phyloP scores from a whole-genome alignment of 1,139 yeast species.

The Zygoascus sp. region DNA sequence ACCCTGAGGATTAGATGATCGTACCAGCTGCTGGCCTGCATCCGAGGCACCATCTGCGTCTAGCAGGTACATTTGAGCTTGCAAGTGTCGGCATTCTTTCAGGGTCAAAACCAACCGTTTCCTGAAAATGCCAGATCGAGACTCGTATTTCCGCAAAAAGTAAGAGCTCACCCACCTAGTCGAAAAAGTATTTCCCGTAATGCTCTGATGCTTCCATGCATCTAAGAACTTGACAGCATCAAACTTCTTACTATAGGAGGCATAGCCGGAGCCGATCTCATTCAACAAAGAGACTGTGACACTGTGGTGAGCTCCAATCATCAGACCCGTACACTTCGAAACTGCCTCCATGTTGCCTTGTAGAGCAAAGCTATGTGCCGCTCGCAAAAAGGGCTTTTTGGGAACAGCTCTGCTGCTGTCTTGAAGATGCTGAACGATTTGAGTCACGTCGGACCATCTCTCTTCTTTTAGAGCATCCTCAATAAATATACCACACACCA shows the following conservation, averaged over 20 bases:
- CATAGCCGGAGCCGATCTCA: constrained; percentile 9
- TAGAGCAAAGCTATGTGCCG: constrained; percentile 1
- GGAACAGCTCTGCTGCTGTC: not conserved
- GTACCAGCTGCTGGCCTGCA: not conserved
- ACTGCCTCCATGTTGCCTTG: constrained; percentile 13
- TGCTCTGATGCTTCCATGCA: constrained; percentile 4
- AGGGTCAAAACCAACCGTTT: constrained; percentile 3
- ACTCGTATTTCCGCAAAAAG: constrained; percentile 6
- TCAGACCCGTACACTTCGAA: constrained; percentile 11
- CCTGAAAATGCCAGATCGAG: not conserved
- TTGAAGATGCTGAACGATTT: not conserved
- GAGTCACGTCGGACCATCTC: constrained; percentile 12
- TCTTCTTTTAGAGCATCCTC: constrained; percentile 18
- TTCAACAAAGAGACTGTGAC: constrained; percentile 6
- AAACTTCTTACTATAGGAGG: not conserved
- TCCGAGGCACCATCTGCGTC: constrained; percentile 1
- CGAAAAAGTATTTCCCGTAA: constrained; percentile 10
- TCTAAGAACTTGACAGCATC: constrained; percentile 6
- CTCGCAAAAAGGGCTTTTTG: constrained; percentile 2
- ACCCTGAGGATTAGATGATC: constrained; percentile 10
- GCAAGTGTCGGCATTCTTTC: not conserved
- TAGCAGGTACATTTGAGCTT: not conserved
- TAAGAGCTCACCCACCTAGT: constrained; percentile 6
- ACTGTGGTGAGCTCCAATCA: constrained; percentile 9
- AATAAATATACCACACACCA: constrained; percentile 19